phyloP scores from a whole-genome alignment of 768 basidiomycete species.

The Tephrocybe sp. region DNA sequence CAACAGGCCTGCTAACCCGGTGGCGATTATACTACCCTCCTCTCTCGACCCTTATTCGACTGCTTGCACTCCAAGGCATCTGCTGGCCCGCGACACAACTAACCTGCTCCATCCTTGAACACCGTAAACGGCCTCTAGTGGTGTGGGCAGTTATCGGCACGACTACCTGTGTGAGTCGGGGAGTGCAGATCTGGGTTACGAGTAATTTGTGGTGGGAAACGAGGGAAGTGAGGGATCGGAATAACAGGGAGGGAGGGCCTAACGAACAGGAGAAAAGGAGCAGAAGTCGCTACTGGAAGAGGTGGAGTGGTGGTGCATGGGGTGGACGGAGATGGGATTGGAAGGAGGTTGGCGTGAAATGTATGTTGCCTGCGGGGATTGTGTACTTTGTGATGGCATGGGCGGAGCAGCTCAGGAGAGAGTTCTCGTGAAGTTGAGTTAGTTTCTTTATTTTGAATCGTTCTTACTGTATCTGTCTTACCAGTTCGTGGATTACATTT shows the following conservation, averaged over 20 bases:
- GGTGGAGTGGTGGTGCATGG: slow-evolving; percentile 47
- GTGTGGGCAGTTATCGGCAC: slow-evolving; percentile 91
- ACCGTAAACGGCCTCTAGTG: slow-evolving; percentile 69
- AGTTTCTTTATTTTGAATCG: not conserved
- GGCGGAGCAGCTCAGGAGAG: slow-evolving; percentile 51
- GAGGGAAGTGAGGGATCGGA: slow-evolving; percentile 22
- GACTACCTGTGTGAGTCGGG: slow-evolving; percentile 78
- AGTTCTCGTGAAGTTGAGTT: slow-evolving; percentile 32
- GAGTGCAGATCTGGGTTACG: slow-evolving; percentile 94
- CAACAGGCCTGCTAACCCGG: slow-evolving; percentile 84
- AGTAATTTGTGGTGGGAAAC: slow-evolving; percentile 72
- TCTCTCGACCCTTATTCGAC: slow-evolving; percentile 83
- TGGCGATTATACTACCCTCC: slow-evolving; percentile 93
- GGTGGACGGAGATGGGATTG: slow-evolving; percentile 79
- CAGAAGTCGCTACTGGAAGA: slow-evolving; percentile 31
- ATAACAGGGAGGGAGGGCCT: slow-evolving; percentile 13
- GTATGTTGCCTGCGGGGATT: slow-evolving; percentile 69
- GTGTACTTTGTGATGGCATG: slow-evolving; percentile 83
- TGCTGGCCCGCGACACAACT: slow-evolving; percentile 95
- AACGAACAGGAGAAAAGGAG: slow-evolving; percentile 17
- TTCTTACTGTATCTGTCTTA: slow-evolving; percentile 5
- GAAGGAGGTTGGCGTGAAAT: slow-evolving; percentile 64
- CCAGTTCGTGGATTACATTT: not conserved
- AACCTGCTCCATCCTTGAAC: slow-evolving; percentile 72
- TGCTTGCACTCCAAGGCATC: slow-evolving; percentile 90